These are phyloP conservation scores for Sclerotinia spermophila DNA, from an alignment of 2,329 filamentous ascomycete species.

Conservation along the genomic window DNA sequence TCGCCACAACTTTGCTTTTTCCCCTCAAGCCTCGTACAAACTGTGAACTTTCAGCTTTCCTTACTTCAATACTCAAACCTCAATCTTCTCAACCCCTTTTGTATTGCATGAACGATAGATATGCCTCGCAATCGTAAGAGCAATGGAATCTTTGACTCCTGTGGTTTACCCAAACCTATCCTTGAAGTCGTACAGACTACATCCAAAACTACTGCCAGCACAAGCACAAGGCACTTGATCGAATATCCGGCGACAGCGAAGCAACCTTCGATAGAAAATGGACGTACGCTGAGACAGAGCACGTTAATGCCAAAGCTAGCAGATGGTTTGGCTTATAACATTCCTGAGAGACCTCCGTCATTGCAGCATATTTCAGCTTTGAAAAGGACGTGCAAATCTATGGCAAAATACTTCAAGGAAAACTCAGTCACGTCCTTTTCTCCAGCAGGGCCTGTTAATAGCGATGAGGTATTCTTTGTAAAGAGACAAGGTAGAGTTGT, in stretches of 20 bases:
- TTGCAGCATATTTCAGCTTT: constrained; percentile 6
- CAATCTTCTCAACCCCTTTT: neutral
- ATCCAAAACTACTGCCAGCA: neutral
- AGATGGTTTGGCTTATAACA: neutral
- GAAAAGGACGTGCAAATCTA: constrained; percentile 2
- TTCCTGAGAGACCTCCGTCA: neutral
- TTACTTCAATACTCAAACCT: constrained; percentile 1
- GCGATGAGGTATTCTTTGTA: neutral
- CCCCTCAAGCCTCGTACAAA: constrained; percentile 7
- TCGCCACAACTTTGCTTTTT: constrained; percentile 12
- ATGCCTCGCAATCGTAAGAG: neutral
- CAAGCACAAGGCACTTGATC: neutral
- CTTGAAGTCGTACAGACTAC: neutral
- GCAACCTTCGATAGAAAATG: neutral
- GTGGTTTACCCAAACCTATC: constrained; percentile 2
- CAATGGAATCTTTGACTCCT: neutral
- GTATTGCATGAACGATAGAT: neutral
- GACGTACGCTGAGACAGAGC: neutral
- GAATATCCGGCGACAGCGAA: neutral
- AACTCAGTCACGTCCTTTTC: neutral
- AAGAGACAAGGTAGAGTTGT: neutral
- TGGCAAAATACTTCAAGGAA: neutral
- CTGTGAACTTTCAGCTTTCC: constrained; percentile 7
- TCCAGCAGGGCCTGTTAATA: neutral
- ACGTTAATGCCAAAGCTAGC: constrained; percentile 7